Conservation (phyloP, 805 yeast species). For the Kuraishia capsulata region DNA sequence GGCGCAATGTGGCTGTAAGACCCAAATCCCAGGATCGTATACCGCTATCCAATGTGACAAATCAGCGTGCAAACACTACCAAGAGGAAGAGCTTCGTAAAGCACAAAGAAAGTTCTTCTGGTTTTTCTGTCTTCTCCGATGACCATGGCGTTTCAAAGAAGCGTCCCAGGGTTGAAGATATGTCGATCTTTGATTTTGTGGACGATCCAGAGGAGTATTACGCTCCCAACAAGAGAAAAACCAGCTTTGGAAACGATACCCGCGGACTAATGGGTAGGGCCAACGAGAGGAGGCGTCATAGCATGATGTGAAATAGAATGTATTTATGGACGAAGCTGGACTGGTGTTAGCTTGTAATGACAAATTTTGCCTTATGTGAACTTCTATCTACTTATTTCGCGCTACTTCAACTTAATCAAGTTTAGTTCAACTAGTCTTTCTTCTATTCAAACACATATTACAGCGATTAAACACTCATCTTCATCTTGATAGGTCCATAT, state of each 20-base stretch:
- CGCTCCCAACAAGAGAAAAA: constrained; percentile 8
- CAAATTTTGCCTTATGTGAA: no score
- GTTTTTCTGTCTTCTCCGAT: no score
- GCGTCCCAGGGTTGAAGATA: constrained; percentile 14
- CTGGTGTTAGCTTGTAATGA: no score
- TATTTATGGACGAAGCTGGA: no score
- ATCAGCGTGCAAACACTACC: constrained; percentile 2
- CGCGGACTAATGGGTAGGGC: not conserved
- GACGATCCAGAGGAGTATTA: constrained; percentile 13
- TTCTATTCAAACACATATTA: no score
- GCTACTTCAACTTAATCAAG: no score
- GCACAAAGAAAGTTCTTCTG: not conserved
- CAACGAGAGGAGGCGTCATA: constrained; percentile 4
- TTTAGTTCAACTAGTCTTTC: no score
- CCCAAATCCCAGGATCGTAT: not conserved
- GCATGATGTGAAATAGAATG: constrained; percentile 1
- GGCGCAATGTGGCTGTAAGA: no score
- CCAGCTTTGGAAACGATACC: not conserved
- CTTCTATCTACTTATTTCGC: no score
- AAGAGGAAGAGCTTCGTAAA: constrained; percentile 8
- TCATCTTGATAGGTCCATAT: constrained; percentile 80
- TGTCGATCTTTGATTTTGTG: constrained; percentile 32
- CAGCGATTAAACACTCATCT: constrained; percentile 74
- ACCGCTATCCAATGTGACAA: not conserved
- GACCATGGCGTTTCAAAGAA: no score